Evolutionary conservation across 2,329 filamentous ascomycete species (phyloP).

Genomic region (Penicillium sp.): DNA sequence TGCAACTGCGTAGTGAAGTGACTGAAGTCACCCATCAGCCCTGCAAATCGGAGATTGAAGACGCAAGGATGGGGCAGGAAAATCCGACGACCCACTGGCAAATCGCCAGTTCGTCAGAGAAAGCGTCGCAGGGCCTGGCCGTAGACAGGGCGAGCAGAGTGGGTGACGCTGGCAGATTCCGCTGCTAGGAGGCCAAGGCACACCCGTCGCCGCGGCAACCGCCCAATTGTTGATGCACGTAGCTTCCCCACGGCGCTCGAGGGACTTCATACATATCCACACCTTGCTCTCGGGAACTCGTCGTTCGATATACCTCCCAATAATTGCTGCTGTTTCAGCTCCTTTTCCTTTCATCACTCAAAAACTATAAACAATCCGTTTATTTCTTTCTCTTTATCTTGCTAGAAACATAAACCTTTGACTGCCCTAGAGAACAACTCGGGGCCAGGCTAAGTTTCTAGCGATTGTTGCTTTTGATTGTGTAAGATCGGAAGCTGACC

Average conservation of each 20-base stretch:
- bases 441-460: constrained; percentile 16
- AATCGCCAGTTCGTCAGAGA: background rate
- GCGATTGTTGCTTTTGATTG: constrained; percentile 9
- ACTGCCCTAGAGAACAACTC: constrained; percentile 9
- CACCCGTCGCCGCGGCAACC: constrained; percentile 36
- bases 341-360: background rate
- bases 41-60: constrained; percentile 10
- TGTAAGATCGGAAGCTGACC: constrained; percentile 12
- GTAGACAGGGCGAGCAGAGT: background rate
- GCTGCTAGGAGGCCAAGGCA: constrained; percentile 1
- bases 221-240: constrained; percentile 37
- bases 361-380: background rate
- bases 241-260: constrained; percentile 5
- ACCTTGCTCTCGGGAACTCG: constrained; percentile 1
- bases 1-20: background rate
- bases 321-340: background rate
- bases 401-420: constrained; percentile 10
- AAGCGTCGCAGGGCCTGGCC: background rate
- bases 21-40: constrained; percentile 10
- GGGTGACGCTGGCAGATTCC: background rate
- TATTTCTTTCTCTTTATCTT: background rate
- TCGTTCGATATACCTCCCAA: background rate
- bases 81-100: constrained; percentile 4
- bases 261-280: constrained; percentile 11
- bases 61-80: constrained; percentile 10